Conservation (phyloP, 257 asterid genomes). For the Solanum habrochaites region DNA sequence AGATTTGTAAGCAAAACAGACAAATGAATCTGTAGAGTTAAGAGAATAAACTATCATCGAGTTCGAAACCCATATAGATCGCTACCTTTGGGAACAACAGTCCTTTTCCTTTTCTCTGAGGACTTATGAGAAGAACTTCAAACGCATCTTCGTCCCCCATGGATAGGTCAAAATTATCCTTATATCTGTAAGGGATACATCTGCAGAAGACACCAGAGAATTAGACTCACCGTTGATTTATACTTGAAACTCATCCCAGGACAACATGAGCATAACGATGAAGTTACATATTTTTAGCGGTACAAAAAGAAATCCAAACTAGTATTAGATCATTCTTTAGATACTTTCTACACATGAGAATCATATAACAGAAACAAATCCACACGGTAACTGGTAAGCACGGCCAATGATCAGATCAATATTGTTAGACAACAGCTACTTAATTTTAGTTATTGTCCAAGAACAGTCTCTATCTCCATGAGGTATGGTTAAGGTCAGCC, state of each 20-base stretch:
- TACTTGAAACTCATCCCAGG: neutral
- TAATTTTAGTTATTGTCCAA: neutral
- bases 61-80: neutral
- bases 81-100: constrained; percentile 80
- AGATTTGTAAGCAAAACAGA: neutral
- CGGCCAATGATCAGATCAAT: neutral
- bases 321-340: neutral
- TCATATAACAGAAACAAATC: neutral
- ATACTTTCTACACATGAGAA: neutral
- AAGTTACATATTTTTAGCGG: neutral
- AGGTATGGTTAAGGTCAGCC: neutral
- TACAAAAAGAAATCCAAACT: neutral
- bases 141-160: constrained; percentile 45
- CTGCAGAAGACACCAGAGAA: constrained; percentile 25
- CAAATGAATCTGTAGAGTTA: neutral
- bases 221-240: neutral
- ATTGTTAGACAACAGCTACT: neutral
- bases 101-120: constrained; percentile 79
- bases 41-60: neutral
- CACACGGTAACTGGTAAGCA: neutral
- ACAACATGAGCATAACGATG: neutral
- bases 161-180: constrained; percentile 14
- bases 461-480: neutral
- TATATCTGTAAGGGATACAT: constrained; percentile 79
- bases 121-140: constrained; percentile 69